Conservation (phyloP, 2,329 filamentous ascomycete species). For the Fusarium pseudoanthophilum region DNA sequence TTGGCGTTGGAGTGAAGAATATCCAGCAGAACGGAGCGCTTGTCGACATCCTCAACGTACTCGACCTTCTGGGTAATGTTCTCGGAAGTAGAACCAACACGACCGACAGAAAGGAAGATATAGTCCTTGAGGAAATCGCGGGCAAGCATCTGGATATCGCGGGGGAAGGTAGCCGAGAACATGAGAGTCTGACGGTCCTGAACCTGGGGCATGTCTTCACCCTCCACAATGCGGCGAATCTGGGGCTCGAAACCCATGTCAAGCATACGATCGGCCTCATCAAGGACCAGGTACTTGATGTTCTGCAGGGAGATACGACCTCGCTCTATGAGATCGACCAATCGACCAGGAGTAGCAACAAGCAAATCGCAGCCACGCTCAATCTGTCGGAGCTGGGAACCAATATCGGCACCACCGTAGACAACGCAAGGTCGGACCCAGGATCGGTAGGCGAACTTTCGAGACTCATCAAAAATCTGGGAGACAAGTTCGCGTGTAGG, state of each 20-base stretch:
- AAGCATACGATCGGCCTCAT: conserved; percentile 99
- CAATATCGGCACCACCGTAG: conserved; percentile 98
- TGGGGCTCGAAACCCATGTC: conserved; percentile 99
- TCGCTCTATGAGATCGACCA: conserved; percentile 98
- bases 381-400: conserved; percentile 96
- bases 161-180: conserved; percentile 99
- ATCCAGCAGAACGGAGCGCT: conserved; percentile 96
- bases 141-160: conserved; percentile 98
- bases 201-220: conserved; percentile 94
- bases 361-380: conserved; percentile 97
- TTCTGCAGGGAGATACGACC: conserved; percentile 96
- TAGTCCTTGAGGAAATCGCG: conserved; percentile 99
- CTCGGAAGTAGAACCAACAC: conserved; percentile 99
- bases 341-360: conserved; percentile 95
- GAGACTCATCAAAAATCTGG: conserved; percentile 96
- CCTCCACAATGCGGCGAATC: conserved; percentile 97
- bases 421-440: conserved; percentile 99
- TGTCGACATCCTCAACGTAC: conserved; percentile 96
- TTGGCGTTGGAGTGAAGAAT: conserved; percentile 94
- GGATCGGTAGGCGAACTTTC: conserved; percentile 98
- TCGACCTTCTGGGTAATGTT: conserved; percentile 99
- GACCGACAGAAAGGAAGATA: conserved; percentile 97
- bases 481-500: conserved; percentile 98
- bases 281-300: conserved; percentile 99
- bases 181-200: conserved; percentile 94